Evolutionary conservation across 164 flowering plant species (phyloP).

Genomic region (Vitis cinerea): DNA sequence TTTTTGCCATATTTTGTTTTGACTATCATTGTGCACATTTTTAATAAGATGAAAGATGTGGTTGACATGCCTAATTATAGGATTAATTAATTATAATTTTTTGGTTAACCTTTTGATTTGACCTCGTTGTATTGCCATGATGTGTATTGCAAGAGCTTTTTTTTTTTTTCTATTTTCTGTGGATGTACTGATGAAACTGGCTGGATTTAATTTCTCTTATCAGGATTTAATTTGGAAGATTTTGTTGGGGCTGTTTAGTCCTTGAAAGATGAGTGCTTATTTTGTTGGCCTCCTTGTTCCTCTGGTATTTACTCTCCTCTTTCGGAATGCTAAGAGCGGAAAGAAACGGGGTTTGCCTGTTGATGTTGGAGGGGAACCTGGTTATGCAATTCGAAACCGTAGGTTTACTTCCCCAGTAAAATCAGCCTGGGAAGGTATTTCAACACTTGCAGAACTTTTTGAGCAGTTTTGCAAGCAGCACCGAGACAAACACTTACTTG

Average conservation of each 20-base stretch:
- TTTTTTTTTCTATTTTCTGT: not conserved
- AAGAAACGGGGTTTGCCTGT: conserved; percentile 74
- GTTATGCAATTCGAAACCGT: conserved; percentile 69
- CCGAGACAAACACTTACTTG: conserved; percentile 49
- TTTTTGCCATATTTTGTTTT: not conserved
- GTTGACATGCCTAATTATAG: not conserved
- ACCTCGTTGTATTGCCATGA: not conserved
- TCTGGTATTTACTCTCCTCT: conserved; percentile 49
- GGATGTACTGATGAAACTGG: not conserved
- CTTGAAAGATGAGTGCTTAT: conserved; percentile 59
- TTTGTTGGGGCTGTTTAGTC: conserved; percentile 4
- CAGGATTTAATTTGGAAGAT: conserved; percentile 9
- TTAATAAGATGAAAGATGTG: not conserved
- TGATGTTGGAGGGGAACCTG: conserved; percentile 90
- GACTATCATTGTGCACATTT: not conserved
- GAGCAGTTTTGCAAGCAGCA: conserved; percentile 67
- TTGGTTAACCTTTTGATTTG: not conserved
- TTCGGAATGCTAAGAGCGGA: conserved; percentile 48
- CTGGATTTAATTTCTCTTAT: not conserved
- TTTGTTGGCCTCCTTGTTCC: conserved; percentile 77
- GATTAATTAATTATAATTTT: not conserved
- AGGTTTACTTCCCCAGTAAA: conserved; percentile 49
- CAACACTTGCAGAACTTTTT: conserved; percentile 87
- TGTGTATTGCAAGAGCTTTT: not conserved
- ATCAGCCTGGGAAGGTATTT: conserved; percentile 76